A percentile compares a stretch with the other conserved stretches of the same genome.
Conservation (phyloP, 2,329 filamentous ascomycete genomes). For the Fonsecaea nubica region DNA sequence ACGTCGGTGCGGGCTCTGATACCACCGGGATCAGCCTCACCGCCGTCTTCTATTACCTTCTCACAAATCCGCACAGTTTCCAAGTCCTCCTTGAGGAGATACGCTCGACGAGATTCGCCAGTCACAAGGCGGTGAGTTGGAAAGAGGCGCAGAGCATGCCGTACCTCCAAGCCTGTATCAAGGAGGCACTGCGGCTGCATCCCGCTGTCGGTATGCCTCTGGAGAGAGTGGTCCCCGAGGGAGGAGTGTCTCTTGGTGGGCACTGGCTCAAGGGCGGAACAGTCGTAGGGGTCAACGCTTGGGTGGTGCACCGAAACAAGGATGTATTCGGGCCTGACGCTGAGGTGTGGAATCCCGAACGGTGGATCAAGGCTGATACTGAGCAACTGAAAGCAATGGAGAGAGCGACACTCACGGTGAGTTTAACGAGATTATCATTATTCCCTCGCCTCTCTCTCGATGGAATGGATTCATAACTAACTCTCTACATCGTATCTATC, state of each 20-base stretch:
- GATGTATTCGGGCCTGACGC: constrained; percentile 35
- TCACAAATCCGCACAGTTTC: neutral
- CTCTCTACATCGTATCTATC: neutral
- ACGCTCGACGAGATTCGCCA: neutral
- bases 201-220: constrained; percentile 45
- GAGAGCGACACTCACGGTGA: neutral
- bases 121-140: constrained; percentile 24
- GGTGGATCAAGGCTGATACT: constrained; percentile 39
- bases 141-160: constrained; percentile 41
- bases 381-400: constrained; percentile 3
- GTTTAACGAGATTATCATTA: too few relatives aligned
- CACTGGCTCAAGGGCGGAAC: constrained; percentile 38
- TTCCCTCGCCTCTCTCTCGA: neutral
- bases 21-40: constrained; percentile 75
- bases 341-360: constrained; percentile 38
- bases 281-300: constrained; percentile 43
- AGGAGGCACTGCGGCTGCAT: constrained; percentile 47
- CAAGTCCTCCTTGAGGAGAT: neutral
- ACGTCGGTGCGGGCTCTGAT: constrained; percentile 70
- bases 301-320: constrained; percentile 40
- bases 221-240: constrained; percentile 43
- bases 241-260: constrained; percentile 41
- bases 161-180: constrained; percentile 44
- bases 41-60: neutral
- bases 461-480: neutral